Percentiles rank a stretch among this genome's conserved stretches.
These are phyloP conservation scores for Diaporthe velutina DNA, from an alignment of 2,329 filamentous ascomycete genomes.

Conservation along the genomic window DNA sequence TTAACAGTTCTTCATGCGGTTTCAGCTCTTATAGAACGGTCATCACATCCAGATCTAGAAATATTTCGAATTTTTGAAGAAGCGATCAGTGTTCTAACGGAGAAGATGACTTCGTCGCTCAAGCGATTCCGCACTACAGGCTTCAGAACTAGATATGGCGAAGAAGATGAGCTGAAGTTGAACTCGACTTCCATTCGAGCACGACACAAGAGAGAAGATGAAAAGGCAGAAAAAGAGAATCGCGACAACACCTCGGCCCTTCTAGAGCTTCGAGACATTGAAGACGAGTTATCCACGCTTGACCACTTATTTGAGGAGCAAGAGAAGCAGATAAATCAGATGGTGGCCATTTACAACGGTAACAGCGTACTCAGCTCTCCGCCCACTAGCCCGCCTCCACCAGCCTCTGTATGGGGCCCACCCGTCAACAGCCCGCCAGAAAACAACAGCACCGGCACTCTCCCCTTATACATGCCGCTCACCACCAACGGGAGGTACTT, in stretches of 20 bases:
- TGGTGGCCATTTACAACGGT: slow-evolving; percentile 14
- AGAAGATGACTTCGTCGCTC: slow-evolving; percentile 69
- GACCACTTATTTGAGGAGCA: slow-evolving; percentile 28
- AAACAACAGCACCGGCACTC: neutral
- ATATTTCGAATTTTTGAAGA: slow-evolving; percentile 63
- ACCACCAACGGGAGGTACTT: slow-evolving; percentile 23
- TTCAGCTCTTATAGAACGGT: slow-evolving; percentile 68
- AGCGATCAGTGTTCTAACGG: slow-evolving; percentile 56
- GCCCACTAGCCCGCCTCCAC: neutral
- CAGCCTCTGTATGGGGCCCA: neutral
- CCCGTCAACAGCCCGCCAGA: neutral
- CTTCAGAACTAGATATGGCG: slow-evolving; percentile 59
- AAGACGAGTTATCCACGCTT: slow-evolving; percentile 31
- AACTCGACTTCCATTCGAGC: slow-evolving; percentile 55
- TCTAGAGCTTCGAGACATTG: slow-evolving; percentile 35
- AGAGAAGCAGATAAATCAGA: slow-evolving; percentile 1
- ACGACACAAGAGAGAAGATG: slow-evolving; percentile 54
- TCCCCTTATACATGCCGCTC: neutral
- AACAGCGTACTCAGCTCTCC: neutral
- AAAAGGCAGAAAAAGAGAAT: slow-evolving; percentile 32
- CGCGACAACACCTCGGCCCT: slow-evolving; percentile 30
- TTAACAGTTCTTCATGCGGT: slow-evolving; percentile 69
- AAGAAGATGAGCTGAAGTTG: slow-evolving; percentile 54
- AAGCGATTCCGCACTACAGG: slow-evolving; percentile 69
- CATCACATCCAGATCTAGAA: slow-evolving; percentile 69